Conservation (phyloP, 768 basidiomycete species). For the Serpula lacrymans region DNA sequence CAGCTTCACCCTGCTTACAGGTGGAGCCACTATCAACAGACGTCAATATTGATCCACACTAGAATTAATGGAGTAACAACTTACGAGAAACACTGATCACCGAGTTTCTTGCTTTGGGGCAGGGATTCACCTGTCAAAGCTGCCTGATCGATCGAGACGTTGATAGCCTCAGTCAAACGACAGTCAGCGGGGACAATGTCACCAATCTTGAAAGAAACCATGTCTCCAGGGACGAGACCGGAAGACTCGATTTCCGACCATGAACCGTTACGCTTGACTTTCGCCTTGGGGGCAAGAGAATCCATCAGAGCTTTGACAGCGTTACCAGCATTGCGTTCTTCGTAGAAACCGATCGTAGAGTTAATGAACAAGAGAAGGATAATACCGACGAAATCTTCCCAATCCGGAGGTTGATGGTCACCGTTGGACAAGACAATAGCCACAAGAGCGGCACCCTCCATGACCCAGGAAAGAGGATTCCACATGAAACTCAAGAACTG, state of each 20-base stretch:
- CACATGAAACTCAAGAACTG: slow-evolving; percentile 98
- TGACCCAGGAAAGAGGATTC: slow-evolving; percentile 99
- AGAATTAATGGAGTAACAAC: slow-evolving; percentile 28
- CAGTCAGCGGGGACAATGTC: slow-evolving; percentile 98
- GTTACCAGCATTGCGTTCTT: slow-evolving; percentile 95
- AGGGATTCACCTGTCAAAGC: slow-evolving; percentile 97
- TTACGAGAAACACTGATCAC: slow-evolving; percentile 97
- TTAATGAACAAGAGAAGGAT: slow-evolving; percentile 88
- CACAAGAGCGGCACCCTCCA: slow-evolving; percentile 94
- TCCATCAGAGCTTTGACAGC: slow-evolving; percentile 99
- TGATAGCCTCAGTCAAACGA: slow-evolving; percentile 94
- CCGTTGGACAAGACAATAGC: slow-evolving; percentile 97
- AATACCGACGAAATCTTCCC: slow-evolving; percentile 98
- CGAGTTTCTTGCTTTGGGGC: slow-evolving; percentile 86
- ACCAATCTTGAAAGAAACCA: slow-evolving; percentile 98
- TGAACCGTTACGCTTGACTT: slow-evolving; percentile 78
- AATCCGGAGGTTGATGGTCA: slow-evolving; percentile 81
- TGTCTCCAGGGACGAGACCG: slow-evolving; percentile 90
- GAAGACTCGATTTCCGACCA: slow-evolving; percentile 94
- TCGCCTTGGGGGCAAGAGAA: slow-evolving; percentile 96
- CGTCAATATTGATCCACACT: slow-evolving; percentile 10
- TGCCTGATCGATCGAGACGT: slow-evolving; percentile 98
- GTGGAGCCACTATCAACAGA: slow-evolving; percentile 73
- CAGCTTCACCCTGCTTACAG: slow-evolving; percentile 98
- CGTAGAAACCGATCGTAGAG: slow-evolving; percentile 97